These are phyloP conservation scores for Hsuehochloa calcarea DNA, from an alignment of 176 grass and related monocot genomes.

Conservation along the genomic window DNA sequence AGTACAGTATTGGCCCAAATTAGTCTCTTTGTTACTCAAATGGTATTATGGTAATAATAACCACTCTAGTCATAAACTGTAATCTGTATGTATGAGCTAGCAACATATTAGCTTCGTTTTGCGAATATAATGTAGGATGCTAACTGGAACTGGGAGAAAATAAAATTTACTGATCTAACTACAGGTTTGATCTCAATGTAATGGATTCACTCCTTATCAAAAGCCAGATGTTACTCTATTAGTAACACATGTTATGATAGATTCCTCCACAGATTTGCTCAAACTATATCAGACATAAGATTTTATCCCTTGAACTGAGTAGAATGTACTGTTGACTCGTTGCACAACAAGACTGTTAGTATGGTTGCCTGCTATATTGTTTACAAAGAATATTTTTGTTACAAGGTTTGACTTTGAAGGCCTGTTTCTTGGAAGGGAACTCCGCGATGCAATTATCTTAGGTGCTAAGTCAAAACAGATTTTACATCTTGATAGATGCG, in stretches of 20 bases:
- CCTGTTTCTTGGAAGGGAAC: background rate
- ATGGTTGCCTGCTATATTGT: background rate
- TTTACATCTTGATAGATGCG: background rate
- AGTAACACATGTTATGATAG: background rate
- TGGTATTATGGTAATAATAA: background rate
- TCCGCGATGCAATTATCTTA: background rate
- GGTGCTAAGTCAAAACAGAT: background rate
- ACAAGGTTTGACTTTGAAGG: conserved; percentile 11
- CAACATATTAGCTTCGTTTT: background rate
- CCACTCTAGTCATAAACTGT: background rate
- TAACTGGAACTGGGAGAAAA: background rate
- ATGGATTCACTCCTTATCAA: background rate
- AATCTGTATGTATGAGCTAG: background rate
- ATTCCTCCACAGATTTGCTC: background rate
- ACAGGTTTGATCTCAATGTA: background rate
- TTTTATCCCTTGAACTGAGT: background rate
- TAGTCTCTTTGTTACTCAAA: background rate
- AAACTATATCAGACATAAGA: background rate
- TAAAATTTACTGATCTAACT: background rate
- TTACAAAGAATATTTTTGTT: background rate
- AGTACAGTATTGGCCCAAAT: background rate
- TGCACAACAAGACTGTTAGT: background rate
- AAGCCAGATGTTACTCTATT: background rate
- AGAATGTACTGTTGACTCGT: background rate
- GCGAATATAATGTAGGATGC: background rate